These are phyloP conservation scores for Mucor plumbeus DNA, from an alignment of 371 early-diverging fungal species.

Conservation along the genomic window DNA sequence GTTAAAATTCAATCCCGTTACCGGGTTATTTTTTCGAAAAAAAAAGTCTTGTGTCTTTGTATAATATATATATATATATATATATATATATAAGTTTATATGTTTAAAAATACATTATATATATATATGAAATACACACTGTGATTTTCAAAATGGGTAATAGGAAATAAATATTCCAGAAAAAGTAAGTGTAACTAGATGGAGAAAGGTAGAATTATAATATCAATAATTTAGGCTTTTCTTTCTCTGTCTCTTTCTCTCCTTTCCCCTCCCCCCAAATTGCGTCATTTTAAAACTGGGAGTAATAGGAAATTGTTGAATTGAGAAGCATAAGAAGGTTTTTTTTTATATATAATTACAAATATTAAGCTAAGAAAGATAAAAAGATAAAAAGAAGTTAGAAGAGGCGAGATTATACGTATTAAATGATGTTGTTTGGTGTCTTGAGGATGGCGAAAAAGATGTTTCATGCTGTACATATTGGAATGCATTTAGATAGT, in stretches of 20 bases:
- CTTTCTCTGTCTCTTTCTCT: too few relatives aligned
- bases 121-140: neutral
- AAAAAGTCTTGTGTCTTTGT: too few relatives aligned
- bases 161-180: neutral
- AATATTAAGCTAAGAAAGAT: neutral
- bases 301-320: neutral
- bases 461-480: neutral
- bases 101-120: neutral
- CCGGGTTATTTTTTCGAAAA: neutral
- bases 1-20: neutral
- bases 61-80: neutral
- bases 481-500: neutral
- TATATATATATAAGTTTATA: too few relatives aligned
- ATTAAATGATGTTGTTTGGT: too few relatives aligned
- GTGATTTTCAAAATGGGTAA: neutral
- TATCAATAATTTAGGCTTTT: too few relatives aligned
- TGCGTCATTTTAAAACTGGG: neutral
- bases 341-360: neutral
- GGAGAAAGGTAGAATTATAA: neutral
- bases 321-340: constrained; percentile 1
- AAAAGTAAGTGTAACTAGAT: neutral
- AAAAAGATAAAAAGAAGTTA: neutral
- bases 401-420: too few relatives aligned
- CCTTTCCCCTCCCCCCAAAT: too few relatives aligned
- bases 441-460: neutral